A percentile compares a stretch with the other conserved stretches of the same genome.
phyloP scores from a whole-genome alignment of 2,329 filamentous ascomycete genomes.

The Hypoxylon sp. region DNA sequence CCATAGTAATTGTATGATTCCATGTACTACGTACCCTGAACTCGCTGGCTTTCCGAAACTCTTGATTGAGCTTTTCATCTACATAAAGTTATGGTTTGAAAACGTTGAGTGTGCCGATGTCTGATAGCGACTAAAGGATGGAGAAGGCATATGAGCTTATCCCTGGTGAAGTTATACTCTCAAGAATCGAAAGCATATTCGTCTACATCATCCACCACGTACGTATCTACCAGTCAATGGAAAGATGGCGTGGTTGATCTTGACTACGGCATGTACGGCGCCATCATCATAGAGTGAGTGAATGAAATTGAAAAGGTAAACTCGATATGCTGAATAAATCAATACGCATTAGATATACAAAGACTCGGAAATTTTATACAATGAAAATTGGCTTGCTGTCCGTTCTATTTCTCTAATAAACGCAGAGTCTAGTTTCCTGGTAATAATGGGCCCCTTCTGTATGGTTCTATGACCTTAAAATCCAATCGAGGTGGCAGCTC shows the following conservation, averaged over 20 bases:
- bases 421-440: constrained; percentile 37
- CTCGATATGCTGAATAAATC: not conserved
- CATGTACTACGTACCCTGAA: not conserved
- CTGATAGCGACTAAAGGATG: not conserved
- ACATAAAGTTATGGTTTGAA: not conserved
- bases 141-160: not conserved
- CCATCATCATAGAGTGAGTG: not conserved
- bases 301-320: not conserved
- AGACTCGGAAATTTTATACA: not conserved
- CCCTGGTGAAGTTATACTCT: not conserved
- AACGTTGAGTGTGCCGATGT: not conserved
- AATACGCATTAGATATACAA: not conserved
- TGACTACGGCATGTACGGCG: not conserved
- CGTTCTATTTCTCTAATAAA: not conserved
- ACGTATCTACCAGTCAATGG: not conserved
- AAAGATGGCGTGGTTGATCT: not conserved
- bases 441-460: constrained; percentile 56
- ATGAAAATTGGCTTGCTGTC: not conserved
- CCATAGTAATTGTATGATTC: constrained; percentile 4
- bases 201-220: not conserved
- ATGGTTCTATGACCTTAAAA: constrained; percentile 53
- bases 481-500: constrained; percentile 53
- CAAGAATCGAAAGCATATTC: not conserved
- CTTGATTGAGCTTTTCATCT: not conserved
- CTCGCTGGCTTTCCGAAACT: not conserved